Conservation (phyloP, 768 basidiomycete genomes). For the Pulveroboletus frians region DNA sequence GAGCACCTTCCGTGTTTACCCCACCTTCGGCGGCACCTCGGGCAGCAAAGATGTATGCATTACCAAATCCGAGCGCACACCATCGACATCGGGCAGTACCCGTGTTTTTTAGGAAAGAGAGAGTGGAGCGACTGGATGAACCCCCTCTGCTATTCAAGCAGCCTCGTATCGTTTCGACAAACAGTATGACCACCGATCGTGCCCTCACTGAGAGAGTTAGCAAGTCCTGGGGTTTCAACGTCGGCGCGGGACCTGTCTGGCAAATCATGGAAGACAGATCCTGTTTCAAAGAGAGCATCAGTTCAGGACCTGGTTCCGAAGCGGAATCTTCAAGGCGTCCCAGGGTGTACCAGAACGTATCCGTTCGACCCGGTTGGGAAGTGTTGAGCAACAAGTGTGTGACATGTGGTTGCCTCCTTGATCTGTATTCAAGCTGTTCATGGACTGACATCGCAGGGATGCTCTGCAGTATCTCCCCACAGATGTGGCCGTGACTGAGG, state of each 20-base stretch:
- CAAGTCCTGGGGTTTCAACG: constrained; percentile 69
- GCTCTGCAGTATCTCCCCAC: constrained; percentile 57
- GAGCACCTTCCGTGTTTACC: constrained; percentile 5
- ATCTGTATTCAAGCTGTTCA: constrained; percentile 4
- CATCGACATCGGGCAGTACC: constrained; percentile 71
- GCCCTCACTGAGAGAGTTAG: constrained; percentile 50
- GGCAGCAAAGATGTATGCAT: constrained; percentile 43
- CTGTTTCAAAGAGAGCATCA: constrained; percentile 65
- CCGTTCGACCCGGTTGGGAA: constrained; percentile 41
- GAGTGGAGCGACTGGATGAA: constrained; percentile 52
- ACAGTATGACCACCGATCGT: constrained; percentile 47
- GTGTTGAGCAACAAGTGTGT: constrained; percentile 48
- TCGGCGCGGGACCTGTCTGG: constrained; percentile 75
- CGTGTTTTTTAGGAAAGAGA: constrained; percentile 46
- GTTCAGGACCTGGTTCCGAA: constrained; percentile 26
- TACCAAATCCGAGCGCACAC: constrained; percentile 62
- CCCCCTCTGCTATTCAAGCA: constrained; percentile 48
- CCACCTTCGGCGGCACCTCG: constrained; percentile 10
- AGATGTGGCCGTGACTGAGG: constrained; percentile 44
- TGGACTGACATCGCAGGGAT: constrained; percentile 36
- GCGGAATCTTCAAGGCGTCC: constrained; percentile 53
- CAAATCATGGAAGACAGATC: constrained; percentile 71
- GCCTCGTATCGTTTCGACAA: constrained; percentile 42
- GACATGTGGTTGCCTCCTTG: constrained; percentile 5
- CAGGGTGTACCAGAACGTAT: constrained; percentile 46